A percentile compares a stretch with the other conserved stretches of the same genome.
phyloP scores from a whole-genome alignment of 169 alveolate species.

The Plasmodium cynomolgi region DNA sequence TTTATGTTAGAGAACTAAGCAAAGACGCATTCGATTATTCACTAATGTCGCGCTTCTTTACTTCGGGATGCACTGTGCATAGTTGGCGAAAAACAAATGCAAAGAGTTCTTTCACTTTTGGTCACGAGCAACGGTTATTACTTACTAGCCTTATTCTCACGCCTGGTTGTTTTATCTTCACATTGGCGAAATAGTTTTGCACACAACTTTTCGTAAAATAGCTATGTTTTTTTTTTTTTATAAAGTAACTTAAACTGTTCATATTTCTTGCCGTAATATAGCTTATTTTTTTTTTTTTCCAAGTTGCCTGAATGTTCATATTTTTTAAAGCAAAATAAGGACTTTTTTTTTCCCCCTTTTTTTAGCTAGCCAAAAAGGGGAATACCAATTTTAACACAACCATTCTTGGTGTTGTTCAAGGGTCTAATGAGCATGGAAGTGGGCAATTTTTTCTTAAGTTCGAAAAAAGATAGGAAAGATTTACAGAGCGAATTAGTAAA shows the following conservation, averaged over 20 bases:
- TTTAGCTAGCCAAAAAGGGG: neutral
- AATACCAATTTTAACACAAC: neutral
- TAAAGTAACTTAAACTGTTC: conserved; percentile 24
- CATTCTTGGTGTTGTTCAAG: neutral
- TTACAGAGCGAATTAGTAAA: neutral
- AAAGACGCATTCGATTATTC: neutral
- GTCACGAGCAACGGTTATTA: neutral
- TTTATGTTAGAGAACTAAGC: neutral
- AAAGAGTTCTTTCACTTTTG: neutral
- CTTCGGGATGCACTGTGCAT: neutral
- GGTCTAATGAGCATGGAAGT: neutral
- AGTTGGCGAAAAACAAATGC: neutral
- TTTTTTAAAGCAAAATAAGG: no score
- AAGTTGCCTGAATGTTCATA: neutral
- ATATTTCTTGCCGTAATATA: conserved; percentile 4
- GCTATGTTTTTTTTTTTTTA: conserved; percentile 10
- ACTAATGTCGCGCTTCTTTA: neutral
- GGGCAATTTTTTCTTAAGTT: neutral
- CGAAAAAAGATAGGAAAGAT: neutral
- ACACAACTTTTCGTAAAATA: neutral
- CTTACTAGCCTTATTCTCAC: neutral
- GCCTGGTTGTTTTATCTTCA: neutral
- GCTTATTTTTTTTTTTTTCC: conserved; percentile 2
- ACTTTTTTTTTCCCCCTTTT: neutral
- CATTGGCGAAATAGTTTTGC: neutral